phyloP scores from a whole-genome alignment of 2,329 filamentous ascomycete genomes.

The Nigrospora osmanthi region DNA sequence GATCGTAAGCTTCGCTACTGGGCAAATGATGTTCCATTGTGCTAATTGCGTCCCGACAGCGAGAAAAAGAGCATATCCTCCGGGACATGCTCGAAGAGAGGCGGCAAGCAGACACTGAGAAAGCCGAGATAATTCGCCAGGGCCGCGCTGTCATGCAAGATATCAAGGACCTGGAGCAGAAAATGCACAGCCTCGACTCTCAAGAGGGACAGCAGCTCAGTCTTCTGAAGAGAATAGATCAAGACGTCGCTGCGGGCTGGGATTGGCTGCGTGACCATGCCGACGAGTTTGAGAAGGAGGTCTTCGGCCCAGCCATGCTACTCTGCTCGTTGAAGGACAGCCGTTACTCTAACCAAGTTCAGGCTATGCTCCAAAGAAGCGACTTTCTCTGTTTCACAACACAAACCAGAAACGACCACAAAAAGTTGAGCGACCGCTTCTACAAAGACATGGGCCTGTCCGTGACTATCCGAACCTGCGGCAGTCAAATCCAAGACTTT shows the following conservation, averaged over 20 bases:
- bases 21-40: background rate
- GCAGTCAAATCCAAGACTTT: slow-evolving; percentile 45
- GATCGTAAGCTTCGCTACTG: slow-evolving; percentile 45
- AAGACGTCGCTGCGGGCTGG: slow-evolving; percentile 65
- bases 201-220: slow-evolving; percentile 66
- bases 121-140: slow-evolving; percentile 30
- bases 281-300: slow-evolving; percentile 60
- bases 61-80: slow-evolving; percentile 49
- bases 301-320: slow-evolving; percentile 75
- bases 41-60: slow-evolving; percentile 33
- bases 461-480: slow-evolving; percentile 63
- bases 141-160: slow-evolving; percentile 32
- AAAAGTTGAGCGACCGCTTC: slow-evolving; percentile 59
- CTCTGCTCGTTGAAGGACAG: slow-evolving; percentile 72
- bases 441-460: slow-evolving; percentile 56
- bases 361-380: slow-evolving; percentile 39
- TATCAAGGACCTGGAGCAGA: slow-evolving; percentile 29
- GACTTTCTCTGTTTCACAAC: slow-evolving; percentile 65
- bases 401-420: slow-evolving; percentile 69
- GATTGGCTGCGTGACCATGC: slow-evolving; percentile 73
- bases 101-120: slow-evolving; percentile 23
- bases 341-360: slow-evolving; percentile 50
- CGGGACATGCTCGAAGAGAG: slow-evolving; percentile 41
- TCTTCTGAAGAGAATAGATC: slow-evolving; percentile 52
- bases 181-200: slow-evolving; percentile 58